These are phyloP conservation scores for Monosporozyma siamensis DNA, from an alignment of 805 yeast genomes.

Conservation along the genomic window DNA sequence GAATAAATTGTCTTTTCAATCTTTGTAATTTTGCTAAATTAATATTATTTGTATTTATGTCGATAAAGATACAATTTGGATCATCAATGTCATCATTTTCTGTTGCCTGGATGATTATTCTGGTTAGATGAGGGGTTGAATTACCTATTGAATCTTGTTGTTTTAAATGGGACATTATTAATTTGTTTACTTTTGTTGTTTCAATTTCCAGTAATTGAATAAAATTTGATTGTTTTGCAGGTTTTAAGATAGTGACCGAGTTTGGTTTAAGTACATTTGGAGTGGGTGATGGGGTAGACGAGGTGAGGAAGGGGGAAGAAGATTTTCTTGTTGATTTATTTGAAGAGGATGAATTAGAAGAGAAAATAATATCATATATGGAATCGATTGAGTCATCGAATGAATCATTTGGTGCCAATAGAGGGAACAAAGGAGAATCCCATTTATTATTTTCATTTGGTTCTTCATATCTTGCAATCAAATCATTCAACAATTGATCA, in stretches of 20 bases:
- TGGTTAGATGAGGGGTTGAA: conserved; percentile 26
- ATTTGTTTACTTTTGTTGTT: conserved; percentile 56
- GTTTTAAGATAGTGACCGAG: conserved; percentile 73
- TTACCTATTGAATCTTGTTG: conserved; percentile 35
- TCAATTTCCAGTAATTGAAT: conserved; percentile 66
- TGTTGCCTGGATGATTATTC: conserved; percentile 36
- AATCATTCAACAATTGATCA: conserved; percentile 49
- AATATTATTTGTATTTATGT: conserved; percentile 46
- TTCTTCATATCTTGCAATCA: conserved; percentile 84
- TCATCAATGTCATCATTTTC: conserved; percentile 35
- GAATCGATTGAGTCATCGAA: conserved; percentile 38
- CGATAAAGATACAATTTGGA: conserved; percentile 36
- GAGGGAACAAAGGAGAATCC: conserved; percentile 85
- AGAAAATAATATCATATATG: conserved; percentile 52
- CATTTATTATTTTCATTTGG: conserved; percentile 80
- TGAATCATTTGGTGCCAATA: conserved; percentile 36
- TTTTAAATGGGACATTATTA: conserved; percentile 44
- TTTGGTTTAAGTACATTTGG: conserved; percentile 62
- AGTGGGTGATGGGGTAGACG: no score
- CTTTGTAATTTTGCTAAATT: conserved; percentile 76
- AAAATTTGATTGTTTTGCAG: conserved; percentile 68
- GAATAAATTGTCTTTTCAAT: conserved; percentile 72
- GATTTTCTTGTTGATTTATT: conserved; percentile 1
- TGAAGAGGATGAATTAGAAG: conserved; percentile 16
- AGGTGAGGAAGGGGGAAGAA: neutral